A percentile compares a stretch with the other conserved stretches of the same genome.
Evolutionary conservation across 305 asterid species (phyloP).

Genomic region (Withania somnifera): DNA sequence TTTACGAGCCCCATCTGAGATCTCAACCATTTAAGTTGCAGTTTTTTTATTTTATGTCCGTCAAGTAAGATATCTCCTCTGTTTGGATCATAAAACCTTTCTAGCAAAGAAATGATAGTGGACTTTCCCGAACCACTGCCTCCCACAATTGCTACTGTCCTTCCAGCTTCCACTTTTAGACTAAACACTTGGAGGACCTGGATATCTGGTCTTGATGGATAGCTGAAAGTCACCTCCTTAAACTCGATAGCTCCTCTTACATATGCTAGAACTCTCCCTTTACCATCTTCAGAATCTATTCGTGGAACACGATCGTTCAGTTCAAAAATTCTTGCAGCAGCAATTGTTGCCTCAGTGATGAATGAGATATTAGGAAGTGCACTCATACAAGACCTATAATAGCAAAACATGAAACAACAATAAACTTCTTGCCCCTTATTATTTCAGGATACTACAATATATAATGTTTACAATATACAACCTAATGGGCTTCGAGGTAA

Average conservation of each 20-base stretch:
- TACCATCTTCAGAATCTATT: constrained; percentile 36
- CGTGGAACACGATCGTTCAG: constrained; percentile 35
- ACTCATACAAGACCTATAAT: constrained; percentile 59
- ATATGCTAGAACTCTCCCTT: constrained; percentile 28
- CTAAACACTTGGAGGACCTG: constrained; percentile 40
- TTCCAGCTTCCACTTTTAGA: constrained; percentile 41
- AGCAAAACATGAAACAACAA: too few species aligned
- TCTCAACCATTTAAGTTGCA: constrained; percentile 64
- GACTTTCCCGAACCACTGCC: constrained; percentile 85
- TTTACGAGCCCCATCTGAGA: constrained; percentile 69
- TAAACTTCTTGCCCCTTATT: too few species aligned
- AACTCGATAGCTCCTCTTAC: constrained; percentile 58
- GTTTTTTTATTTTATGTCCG: constrained; percentile 37
- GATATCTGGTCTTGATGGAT: constrained; percentile 53
- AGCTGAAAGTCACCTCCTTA: constrained; percentile 46
- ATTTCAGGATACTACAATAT: too few species aligned
- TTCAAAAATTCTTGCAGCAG: constrained; percentile 40
- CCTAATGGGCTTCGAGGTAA: too few species aligned
- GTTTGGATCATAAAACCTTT: constrained; percentile 65
- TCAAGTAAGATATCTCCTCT: constrained; percentile 58
- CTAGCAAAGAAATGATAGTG: constrained; percentile 47
- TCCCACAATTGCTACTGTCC: constrained; percentile 65
- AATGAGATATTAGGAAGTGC: constrained; percentile 53
- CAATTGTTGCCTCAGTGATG: constrained; percentile 44
- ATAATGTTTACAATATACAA: too few species aligned